These are phyloP conservation scores for Suhomyces sp. DNA, from an alignment of 805 yeast genomes.

Conservation along the genomic window DNA sequence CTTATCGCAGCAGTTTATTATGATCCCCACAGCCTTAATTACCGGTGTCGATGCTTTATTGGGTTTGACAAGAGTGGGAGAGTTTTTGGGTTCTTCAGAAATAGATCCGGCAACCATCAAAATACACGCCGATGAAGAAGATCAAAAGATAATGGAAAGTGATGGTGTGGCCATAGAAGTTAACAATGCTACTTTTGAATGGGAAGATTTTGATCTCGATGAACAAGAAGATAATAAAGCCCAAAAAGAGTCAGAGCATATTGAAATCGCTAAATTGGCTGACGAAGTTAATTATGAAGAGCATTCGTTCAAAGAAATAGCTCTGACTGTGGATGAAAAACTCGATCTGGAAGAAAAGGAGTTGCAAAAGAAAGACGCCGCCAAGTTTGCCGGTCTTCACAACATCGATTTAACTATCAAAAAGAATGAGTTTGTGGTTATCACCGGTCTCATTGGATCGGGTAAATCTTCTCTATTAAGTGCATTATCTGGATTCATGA, in stretches of 20 bases:
- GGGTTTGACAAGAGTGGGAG: slow-evolving; percentile 58
- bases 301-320: slow-evolving; percentile 4
- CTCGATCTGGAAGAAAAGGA: not conserved
- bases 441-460: slow-evolving; percentile 79
- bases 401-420: slow-evolving; percentile 52
- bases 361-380: not conserved
- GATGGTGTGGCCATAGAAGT: slow-evolving; percentile 46
- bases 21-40: slow-evolving; percentile 69
- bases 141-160: slow-evolving; percentile 21
- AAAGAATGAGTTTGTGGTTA: slow-evolving; percentile 68
- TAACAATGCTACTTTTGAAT: slow-evolving; percentile 55
- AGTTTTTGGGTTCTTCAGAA: slow-evolving; percentile 47
- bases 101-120: slow-evolving; percentile 32
- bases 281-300: not conserved
- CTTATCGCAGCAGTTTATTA: slow-evolving; percentile 58
- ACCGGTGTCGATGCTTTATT: slow-evolving; percentile 66
- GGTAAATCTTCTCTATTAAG: slow-evolving; percentile 74
- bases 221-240: slow-evolving; percentile 16
- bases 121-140: slow-evolving; percentile 25
- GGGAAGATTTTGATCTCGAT: slow-evolving; percentile 47
- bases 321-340: not conserved
- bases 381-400: slow-evolving; percentile 42
- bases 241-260: not conserved
- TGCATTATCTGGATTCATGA: slow-evolving; percentile 74
- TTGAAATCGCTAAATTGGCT: not conserved